Percentiles rank a stretch among this genome's conserved stretches.
Conservation (phyloP, 352 stramenopile genomes). For the Globisporangium splendens region DNA sequence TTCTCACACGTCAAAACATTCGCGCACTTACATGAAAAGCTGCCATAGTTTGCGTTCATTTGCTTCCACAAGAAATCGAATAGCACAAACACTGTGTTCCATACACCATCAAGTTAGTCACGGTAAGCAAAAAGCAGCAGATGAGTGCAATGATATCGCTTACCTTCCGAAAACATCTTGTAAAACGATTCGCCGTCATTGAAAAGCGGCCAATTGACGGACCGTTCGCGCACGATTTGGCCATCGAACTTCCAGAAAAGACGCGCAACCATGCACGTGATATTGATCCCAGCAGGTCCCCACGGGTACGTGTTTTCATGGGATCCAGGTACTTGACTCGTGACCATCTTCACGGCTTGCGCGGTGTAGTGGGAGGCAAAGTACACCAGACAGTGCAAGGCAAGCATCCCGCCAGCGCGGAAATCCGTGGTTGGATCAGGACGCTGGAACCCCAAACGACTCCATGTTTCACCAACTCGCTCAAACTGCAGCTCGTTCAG, state of each 20-base stretch:
- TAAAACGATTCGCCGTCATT: conserved; percentile 64
- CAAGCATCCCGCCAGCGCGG: conserved; percentile 74
- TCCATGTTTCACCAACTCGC: conserved; percentile 71
- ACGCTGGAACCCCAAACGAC: conserved; percentile 77
- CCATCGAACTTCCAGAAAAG: conserved; percentile 83
- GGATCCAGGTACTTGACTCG: conserved; percentile 70
- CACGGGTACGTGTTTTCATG: conserved; percentile 82
- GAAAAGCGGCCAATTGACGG: conserved; percentile 75
- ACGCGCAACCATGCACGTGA: conserved; percentile 76
- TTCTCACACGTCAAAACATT: not conserved
- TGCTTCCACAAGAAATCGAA: conserved; percentile 84
- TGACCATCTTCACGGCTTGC: conserved; percentile 72
- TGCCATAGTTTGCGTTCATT: conserved; percentile 84
- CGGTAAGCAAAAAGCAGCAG: conserved; percentile 3
- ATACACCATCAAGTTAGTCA: not conserved
- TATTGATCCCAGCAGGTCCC: conserved; percentile 82
- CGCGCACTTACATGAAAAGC: conserved; percentile 61
- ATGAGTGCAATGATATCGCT: not conserved
- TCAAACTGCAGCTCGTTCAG: conserved; percentile 46
- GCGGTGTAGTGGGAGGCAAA: conserved; percentile 71
- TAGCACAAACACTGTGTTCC: conserved; percentile 59
- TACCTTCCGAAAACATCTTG: conserved; percentile 68
- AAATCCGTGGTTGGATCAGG: conserved; percentile 86
- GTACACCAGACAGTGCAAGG: conserved; percentile 76
- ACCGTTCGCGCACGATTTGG: conserved; percentile 55